phyloP scores from a whole-genome alignment of 2,329 filamentous ascomycete genomes.

The Plenodomus tracheiphilus region DNA sequence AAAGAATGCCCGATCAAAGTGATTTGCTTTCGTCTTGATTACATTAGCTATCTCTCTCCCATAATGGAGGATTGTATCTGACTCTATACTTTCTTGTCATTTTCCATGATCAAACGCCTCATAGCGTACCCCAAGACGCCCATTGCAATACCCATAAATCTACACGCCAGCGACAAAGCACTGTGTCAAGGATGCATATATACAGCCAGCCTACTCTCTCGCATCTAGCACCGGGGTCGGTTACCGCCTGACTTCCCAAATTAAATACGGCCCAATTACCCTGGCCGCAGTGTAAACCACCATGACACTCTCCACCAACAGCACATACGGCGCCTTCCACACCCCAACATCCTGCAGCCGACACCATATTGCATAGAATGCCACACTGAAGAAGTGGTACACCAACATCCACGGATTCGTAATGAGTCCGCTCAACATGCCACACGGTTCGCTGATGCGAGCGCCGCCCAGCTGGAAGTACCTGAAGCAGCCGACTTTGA shows the following conservation, averaged over 20 bases:
- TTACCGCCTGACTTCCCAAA: conserved; percentile 61
- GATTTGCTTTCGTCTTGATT: conserved; percentile 2
- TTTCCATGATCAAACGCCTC: background rate
- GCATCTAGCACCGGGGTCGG: no score
- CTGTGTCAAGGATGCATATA: no score
- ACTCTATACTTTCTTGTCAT: background rate
- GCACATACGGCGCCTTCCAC: conserved; percentile 51
- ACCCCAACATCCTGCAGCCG: conserved; percentile 53
- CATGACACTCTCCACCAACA: conserved; percentile 65
- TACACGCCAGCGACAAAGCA: no score
- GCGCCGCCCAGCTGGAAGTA: conserved; percentile 81
- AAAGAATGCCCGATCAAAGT: no score
- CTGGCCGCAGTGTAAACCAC: conserved; percentile 80
- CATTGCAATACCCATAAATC: no score
- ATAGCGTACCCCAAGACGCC: no score
- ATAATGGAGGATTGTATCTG: background rate
- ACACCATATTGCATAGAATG: conserved; percentile 84
- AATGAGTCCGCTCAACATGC: conserved; percentile 80
- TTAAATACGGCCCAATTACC: conserved; percentile 82
- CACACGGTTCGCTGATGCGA: conserved; percentile 76
- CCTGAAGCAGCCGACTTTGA: conserved; percentile 87
- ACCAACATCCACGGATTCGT: conserved; percentile 76
- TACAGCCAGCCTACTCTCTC: no score
- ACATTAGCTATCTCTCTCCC: conserved; percentile 1
- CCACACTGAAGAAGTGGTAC: conserved; percentile 93